Base-by-base conservation (phyloP, 345 rosid species). In the Euphorbia pulcherrima region DNA sequence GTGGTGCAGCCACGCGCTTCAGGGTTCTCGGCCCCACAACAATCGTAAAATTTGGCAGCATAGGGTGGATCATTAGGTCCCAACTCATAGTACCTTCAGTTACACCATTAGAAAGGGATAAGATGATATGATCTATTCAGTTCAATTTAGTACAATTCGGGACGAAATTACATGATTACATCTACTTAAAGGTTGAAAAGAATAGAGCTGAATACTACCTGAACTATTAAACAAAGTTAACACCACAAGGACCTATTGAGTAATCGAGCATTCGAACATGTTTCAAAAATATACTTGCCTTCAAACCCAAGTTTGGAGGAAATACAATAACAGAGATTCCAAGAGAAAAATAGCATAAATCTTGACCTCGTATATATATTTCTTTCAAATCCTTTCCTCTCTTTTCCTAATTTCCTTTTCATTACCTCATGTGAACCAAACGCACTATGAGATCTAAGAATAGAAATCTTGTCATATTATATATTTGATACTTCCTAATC, bases 1-100 rank as follows among this genome's bases (percentile, higher is more conserved):
- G 92, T 77, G 74, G 77, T 75, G 79, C 98, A 90, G 51, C 92
- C 98, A 27, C 90, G 85, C 68, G 96, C 90, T n/a, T 81, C 81
- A 56, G 93, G 90, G 50, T 90, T 83, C 83, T 90, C 98, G 0
- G 96, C 96, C 10, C 98, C 98, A 20, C 97, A 90, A 66, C 98
- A 92, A 75, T 90, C 93, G 29, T 82, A 88, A 74, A 92, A 92
- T 85, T 87, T 90, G 73, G 98, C 97, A 64, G 90, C 94, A 70
- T 90, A 90, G 0, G 97, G 98, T 26, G 90, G 97, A 82, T 92
- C 97, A 30, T 88, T 83, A 6, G 93, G 86, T 70, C 85, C 85
- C 83, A 90, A 27, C 72, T 90, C 96, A 70, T 87, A 90, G 85
- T 87, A 90, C 89, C 97, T 92, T 75, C 76, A 79, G 74, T 92